Percentiles rank a stretch among this genome's conserved stretches.
These are phyloP conservation scores for Rhizophora apiculata DNA, from an alignment of 345 rosid genomes.

Conservation along the genomic window DNA sequence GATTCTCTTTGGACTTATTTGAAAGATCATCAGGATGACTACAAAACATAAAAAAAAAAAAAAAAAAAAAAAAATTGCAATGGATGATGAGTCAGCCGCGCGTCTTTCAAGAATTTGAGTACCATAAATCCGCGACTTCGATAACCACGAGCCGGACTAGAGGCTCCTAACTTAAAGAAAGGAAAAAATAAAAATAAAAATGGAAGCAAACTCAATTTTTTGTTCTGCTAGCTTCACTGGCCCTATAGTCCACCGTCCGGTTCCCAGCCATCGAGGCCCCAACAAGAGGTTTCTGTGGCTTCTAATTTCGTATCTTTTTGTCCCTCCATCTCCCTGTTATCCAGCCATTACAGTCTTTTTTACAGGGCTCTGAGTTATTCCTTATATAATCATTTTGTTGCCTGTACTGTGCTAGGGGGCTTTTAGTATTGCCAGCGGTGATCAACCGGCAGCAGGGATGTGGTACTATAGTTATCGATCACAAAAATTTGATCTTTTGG, in stretches of 20 bases:
- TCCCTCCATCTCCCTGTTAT: not conserved
- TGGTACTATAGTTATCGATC: not conserved
- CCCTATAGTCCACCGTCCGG: conserved; percentile 17
- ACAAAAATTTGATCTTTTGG: conserved; percentile 28
- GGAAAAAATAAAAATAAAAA: not conserved
- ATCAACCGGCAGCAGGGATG: conserved; percentile 1
- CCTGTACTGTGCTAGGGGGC: conserved; percentile 5
- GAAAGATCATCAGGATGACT: not conserved
- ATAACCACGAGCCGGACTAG: too few relatives aligned
- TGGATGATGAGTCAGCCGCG: not conserved
- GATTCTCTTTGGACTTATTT: not conserved
- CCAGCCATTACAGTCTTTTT: too few relatives aligned
- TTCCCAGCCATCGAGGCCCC: conserved; percentile 15
- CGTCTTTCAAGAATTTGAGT: not conserved
- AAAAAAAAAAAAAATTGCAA: too few relatives aligned
- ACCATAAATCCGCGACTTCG: too few relatives aligned
- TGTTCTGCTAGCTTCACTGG: conserved; percentile 26
- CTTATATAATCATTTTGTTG: not conserved
- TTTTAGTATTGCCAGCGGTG: conserved; percentile 1
- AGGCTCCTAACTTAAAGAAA: too few relatives aligned
- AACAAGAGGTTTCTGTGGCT: conserved; percentile 21
- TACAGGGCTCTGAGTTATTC: too few relatives aligned
- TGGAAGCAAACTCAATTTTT: conserved; percentile 34
- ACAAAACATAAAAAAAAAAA: not conserved
- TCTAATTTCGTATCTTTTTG: too few relatives aligned